Conservation (phyloP, 306 rosid species). For the Pterocarpus macrocarpus region DNA sequence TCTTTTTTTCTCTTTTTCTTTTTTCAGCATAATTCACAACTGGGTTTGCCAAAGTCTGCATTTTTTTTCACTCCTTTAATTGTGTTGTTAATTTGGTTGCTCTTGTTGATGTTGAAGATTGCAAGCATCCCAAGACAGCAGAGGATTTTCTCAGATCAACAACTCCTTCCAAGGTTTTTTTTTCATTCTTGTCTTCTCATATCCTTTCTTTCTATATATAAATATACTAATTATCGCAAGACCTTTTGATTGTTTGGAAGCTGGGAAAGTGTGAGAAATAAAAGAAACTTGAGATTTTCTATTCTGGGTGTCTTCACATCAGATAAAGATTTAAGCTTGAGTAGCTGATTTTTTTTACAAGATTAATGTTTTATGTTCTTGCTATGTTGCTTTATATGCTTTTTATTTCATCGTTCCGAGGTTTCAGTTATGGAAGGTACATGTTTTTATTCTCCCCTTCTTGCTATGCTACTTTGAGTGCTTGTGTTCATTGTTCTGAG, state of each 20-base stretch:
- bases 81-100: constrained; percentile 26
- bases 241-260: background rate
- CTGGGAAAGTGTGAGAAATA: constrained; percentile 4
- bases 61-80: constrained; percentile 7
- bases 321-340: constrained; percentile 12
- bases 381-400: background rate
- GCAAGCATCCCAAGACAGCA: constrained; percentile 89
- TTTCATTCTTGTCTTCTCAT: constrained; percentile 13
- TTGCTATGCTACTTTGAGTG: background rate
- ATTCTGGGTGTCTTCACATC: constrained; percentile 4
- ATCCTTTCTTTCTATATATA: background rate
- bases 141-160: constrained; percentile 78
- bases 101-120: constrained; percentile 61
- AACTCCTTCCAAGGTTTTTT: constrained; percentile 81
- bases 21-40: background rate
- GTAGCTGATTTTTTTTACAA: constrained; percentile 3
- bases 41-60: constrained; percentile 27
- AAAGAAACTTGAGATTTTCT: constrained; percentile 36
- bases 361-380: background rate
- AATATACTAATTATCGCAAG: too few species aligned
- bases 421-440: background rate
- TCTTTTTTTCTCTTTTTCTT: background rate
- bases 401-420: background rate
- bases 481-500: background rate
- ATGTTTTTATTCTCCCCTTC: background rate